phyloP scores from a whole-genome alignment of 169 alveolate species.

The Theileria luwenshuni region DNA sequence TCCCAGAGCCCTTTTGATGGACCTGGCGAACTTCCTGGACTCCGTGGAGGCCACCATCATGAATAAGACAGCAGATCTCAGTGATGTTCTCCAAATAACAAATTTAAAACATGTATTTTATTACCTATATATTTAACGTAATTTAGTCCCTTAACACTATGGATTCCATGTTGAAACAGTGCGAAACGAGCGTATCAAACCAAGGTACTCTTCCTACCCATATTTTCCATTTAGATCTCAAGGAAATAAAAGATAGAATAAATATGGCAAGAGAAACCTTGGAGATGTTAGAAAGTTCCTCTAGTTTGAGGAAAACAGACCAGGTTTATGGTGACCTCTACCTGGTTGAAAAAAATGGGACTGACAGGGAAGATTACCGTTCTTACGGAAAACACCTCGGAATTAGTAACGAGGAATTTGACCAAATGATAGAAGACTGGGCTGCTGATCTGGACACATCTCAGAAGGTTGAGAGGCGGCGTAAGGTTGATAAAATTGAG shows the following conservation, averaged over 20 bases:
- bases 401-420: conserved; percentile 64
- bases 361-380: neutral
- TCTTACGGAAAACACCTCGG: conserved; percentile 30
- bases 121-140: neutral
- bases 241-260: conserved; percentile 36
- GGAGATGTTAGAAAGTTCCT: conserved; percentile 19
- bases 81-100: conserved; percentile 41
- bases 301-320: neutral
- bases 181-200: conserved; percentile 35
- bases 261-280: conserved; percentile 56
- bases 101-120: conserved; percentile 28
- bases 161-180: conserved; percentile 43
- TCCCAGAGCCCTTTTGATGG: conserved; percentile 47
- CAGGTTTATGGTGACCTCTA: conserved; percentile 31
- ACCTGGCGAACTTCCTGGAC: conserved; percentile 45
- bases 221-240: neutral
- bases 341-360: conserved; percentile 2
- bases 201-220: conserved; percentile 24
- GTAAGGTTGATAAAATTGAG: conserved; percentile 12
- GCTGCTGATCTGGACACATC: conserved; percentile 54
- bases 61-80: conserved; percentile 21
- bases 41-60: conserved; percentile 50
- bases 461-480: neutral
- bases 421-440: conserved; percentile 61
- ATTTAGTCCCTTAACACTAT: conserved; percentile 44